phyloP scores from a whole-genome alignment of 148 eudicot genomes.

The Cornus suecica region DNA sequence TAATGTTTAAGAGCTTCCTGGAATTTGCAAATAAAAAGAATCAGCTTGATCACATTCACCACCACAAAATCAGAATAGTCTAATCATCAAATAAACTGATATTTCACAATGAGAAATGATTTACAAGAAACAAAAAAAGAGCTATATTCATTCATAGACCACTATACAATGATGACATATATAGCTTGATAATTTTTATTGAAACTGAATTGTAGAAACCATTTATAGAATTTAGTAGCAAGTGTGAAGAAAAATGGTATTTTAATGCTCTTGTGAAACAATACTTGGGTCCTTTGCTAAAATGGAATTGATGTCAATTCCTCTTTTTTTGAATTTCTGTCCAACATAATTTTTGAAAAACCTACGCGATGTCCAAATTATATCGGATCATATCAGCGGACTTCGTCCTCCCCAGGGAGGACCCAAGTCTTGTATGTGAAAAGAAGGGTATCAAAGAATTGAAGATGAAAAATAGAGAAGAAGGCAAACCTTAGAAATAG shows the following conservation, averaged over 20 bases:
- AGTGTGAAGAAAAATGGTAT: not conserved
- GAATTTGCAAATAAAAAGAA: not conserved
- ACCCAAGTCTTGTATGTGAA: too few relatives aligned
- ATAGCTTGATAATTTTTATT: too few relatives aligned
- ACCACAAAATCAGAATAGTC: not conserved
- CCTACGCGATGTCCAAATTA: too few relatives aligned
- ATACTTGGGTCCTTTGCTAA: too few relatives aligned
- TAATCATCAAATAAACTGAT: not conserved
- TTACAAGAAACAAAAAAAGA: too few relatives aligned
- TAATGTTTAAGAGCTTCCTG: slow-evolving; percentile 72
- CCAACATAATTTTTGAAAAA: too few relatives aligned
- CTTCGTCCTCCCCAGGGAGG: too few relatives aligned
- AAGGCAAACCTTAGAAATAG: slow-evolving; percentile 60
- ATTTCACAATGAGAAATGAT: not conserved
- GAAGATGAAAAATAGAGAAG: not conserved
- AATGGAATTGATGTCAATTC: too few relatives aligned
- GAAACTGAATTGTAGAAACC: not conserved
- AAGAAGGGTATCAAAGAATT: not conserved
- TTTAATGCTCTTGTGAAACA: not conserved
- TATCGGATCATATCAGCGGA: too few relatives aligned
- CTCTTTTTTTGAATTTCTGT: too few relatives aligned
- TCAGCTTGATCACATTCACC: too few relatives aligned
- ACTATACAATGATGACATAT: not conserved
- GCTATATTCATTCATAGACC: too few relatives aligned
- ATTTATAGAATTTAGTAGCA: not conserved